Base-by-base conservation (phyloP, 805 yeast genomes). In the Candida tammaniensis region DNA sequence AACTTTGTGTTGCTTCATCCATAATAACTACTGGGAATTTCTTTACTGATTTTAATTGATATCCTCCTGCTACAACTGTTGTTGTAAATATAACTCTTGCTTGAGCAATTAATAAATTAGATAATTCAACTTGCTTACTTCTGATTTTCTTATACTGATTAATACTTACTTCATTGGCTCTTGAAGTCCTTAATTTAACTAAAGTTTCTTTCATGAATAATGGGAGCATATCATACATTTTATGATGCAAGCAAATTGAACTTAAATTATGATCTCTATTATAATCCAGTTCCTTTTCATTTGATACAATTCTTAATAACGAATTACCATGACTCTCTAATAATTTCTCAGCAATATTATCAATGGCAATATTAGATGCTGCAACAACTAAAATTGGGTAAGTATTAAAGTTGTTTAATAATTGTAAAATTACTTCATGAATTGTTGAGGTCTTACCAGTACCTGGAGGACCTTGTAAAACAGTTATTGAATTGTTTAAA, bases 1-100 rank as follows among this genome's bases (percentile, higher is more conserved):
- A 77, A 0, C 88, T 79, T 47, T 82, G 88, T 0, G 88, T 82
- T 4, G 86, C 74, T 58, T 82, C 89, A 61, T 82, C 89, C 83
- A 82, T 78, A 20, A 82, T 80, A 5, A 82, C 83, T 2, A 79
- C 79, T 1, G 86, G 86, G 42, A 73, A 54, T 43, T 68, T 72
- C 24, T 67, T 62, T 7, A 80, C 60, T 10, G 72, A 64, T 46
- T 78, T 80, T 44, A 82, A 58, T 46, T 74, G 77, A 27, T 76
- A 70, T 2, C 84, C 84, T 33, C 86, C 87, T 6, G 86, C 81
- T 24, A 79, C 80, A 24, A 80, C 85, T 2, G 84, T 78, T 1
- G 89, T 82, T 1, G 88, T 77, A 52, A 82, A 78, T 14, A 82
- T 77, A 15, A 82, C 82, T 44, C 77, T 77, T 0, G 85, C 82